Base-by-base conservation (phyloP, 257 asterid genomes). In the Fraxinus anomala region DNA sequence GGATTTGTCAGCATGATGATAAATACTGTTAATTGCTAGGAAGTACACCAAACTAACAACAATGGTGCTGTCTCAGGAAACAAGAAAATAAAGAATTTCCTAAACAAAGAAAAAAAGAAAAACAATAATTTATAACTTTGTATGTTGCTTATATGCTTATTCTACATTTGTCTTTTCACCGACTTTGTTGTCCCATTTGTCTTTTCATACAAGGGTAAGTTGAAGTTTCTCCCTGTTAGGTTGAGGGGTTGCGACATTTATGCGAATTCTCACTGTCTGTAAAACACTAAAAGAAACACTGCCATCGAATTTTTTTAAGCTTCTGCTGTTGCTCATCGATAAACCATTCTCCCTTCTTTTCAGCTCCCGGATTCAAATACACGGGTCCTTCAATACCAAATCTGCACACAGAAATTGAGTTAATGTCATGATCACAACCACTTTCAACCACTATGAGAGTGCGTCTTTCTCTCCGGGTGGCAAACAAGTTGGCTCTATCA, bases 321-420 rank as follows among this genome's bases (percentile, higher is more conserved):
- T 80, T 88, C 85, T 95, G 97, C 74, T 89, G 91, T 81, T 87
- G 93, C 80, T 95, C 98, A 56, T 93, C 97, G 0, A 89, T 81
- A 39, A 83, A 47, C 98, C 98, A 95, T 66, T 93, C 96, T 79
- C 93, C 94, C 8, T 85, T 88, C 72, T 88, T 90, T 76, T 90
- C 89, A 36, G 88, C 94, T 82, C 87, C 80, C 17, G 89, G 24
- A 26, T 74, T 84, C 84, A 91, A 83, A 87, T 89, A 83, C 28
- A 95, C 96, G 1, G 98, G 98, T 76, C 99, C 99, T 88, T 93
- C 99, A 8, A 93, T 95, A 80, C 98, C 99, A 72, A 85, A 95
- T 76, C 99, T 95, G 89, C 66, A 81, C 73, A 44, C 36, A n/a
- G 74, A 6, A 33, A 39, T 10, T 33, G 73, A 26, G 3, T 42